phyloP scores from a whole-genome alignment of 1,284 basidiomycete genomes.

The Trametes pubescens region DNA sequence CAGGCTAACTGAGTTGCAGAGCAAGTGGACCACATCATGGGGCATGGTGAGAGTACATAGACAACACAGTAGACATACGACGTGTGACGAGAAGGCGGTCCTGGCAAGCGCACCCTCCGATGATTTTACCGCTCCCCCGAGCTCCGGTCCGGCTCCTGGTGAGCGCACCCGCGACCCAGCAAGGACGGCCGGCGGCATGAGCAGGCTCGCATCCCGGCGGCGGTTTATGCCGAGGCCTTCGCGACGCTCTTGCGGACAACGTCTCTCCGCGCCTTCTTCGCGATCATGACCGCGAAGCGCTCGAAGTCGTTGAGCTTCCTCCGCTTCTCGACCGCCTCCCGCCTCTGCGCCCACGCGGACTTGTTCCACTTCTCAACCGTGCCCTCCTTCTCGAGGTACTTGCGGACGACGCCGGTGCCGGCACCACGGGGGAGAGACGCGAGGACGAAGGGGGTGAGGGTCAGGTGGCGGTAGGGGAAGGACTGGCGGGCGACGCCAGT shows the following conservation, averaged over 20 bases:
- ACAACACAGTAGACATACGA: constrained; percentile 27
- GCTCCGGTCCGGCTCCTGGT: constrained; percentile 5
- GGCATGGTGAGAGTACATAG: constrained; percentile 27
- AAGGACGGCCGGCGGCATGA: constrained; percentile 12
- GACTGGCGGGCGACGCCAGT: constrained; percentile 93
- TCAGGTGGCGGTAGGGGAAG: constrained; percentile 92
- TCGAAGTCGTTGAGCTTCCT: constrained; percentile 91
- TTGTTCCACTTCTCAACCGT: constrained; percentile 83
- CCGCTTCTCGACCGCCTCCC: constrained; percentile 80
- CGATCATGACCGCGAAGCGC: constrained; percentile 81
- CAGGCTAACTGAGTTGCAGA: constrained; percentile 15
- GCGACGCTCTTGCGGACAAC: constrained; percentile 68
- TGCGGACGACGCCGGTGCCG: constrained; percentile 84
- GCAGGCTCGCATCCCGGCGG: not conserved
- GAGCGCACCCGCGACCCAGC: constrained; percentile 16
- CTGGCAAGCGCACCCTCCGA: constrained; percentile 14
- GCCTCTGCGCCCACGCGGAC: constrained; percentile 92
- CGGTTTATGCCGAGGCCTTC: constrained; percentile 36
- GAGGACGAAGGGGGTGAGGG: constrained; percentile 89
- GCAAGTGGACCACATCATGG: constrained; percentile 22
- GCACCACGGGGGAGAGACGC: constrained; percentile 90
- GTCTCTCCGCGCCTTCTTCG: constrained; percentile 81
- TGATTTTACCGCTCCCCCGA: constrained; percentile 18
- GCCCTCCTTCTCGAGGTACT: constrained; percentile 86
- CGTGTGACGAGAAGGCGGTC: constrained; percentile 18